Base-by-base conservation (phyloP, 306 rosid genomes). In the Macrotyloma uniflorum region DNA sequence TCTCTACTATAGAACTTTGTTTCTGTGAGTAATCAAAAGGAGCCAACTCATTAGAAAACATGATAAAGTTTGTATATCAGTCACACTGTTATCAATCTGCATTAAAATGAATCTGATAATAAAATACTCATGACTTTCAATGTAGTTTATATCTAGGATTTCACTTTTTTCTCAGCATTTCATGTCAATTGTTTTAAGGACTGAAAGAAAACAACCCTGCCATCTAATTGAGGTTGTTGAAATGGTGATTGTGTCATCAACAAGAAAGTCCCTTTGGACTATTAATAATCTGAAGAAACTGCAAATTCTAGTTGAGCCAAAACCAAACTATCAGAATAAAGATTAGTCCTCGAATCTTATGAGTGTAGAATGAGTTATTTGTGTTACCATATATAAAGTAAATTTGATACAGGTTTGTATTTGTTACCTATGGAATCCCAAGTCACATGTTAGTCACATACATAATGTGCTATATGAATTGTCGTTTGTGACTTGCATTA, bases 381-480 rank as follows among this genome's bases (percentile, higher is more conserved):
- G n/a, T 22, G 66, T 28, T 26, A 28, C 18, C 1, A 5, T 2
- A 35, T 42, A 65, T 68, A 26, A 30, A 3, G 62, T 20, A 54
- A 78, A 80, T n/a, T 36, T 63, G 87, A n/a, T 16, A n/a, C n/a
- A n/a, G n/a, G n/a, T n/a, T n/a, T n/a, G n/a, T n/a, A n/a, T n/a
- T n/a, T n/a, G n/a, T n/a, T n/a, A 23, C 76, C 22, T 51, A 45
- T 71, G 70, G 70, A 15, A 28, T 43, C 67, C 45, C 63, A 62
- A 65, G 80, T 65, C 84, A 64, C 84, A 74, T 81, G 80, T 54
- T 54, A 54, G 32, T 15, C 62, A 54, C 32, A 10, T 9, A 54
- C 32, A 10, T 9, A 24, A 80, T 19, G 51, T 83, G 84, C 78
- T 73, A 33, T 62, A 53, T 78, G 30, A 67, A 67, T 59, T 23